phyloP scores from a whole-genome alignment of 768 basidiomycete species.

The Russula virescens region DNA sequence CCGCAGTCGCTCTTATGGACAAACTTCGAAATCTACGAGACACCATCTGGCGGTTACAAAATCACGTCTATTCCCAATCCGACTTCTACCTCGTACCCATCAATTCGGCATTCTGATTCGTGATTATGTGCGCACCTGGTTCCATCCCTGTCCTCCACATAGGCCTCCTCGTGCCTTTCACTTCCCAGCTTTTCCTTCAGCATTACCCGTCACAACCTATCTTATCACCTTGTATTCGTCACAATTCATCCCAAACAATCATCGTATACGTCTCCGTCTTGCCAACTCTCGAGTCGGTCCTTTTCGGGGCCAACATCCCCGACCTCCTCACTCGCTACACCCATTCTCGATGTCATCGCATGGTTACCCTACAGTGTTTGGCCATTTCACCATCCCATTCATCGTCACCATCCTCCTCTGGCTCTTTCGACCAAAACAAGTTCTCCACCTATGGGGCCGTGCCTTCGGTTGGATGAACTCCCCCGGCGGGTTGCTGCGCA shows the following conservation, averaged over 20 bases:
- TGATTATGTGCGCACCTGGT: slow-evolving; percentile 60
- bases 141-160: slow-evolving; percentile 72
- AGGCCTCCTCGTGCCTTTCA: slow-evolving; percentile 72
- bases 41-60: slow-evolving; percentile 52
- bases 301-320: too few relatives aligned
- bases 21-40: slow-evolving; percentile 64
- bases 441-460: slow-evolving; percentile 77
- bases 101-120: slow-evolving; percentile 56
- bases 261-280: slow-evolving; percentile 87
- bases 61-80: slow-evolving; percentile 48
- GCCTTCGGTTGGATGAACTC: too few relatives aligned
- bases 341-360: too few relatives aligned
- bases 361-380: too few relatives aligned
- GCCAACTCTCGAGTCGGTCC: slow-evolving; percentile 92
- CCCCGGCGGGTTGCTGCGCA: slow-evolving; percentile 85
- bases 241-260: slow-evolving; percentile 70
- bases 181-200: slow-evolving; percentile 89
- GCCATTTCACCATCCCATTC: slow-evolving; percentile 85
- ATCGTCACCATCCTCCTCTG: slow-evolving; percentile 80
- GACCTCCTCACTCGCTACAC: too few relatives aligned
- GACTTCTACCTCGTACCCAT: slow-evolving; percentile 59
- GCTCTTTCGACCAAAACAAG: slow-evolving; percentile 80
- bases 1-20: slow-evolving; percentile 65
- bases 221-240: slow-evolving; percentile 83
- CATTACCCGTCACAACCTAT: slow-evolving; percentile 85